A percentile compares a stretch with the other conserved stretches of the same genome.
Conservation (phyloP, 2,329 filamentous ascomycete genomes). For the Aspergillus quadricinctus region DNA sequence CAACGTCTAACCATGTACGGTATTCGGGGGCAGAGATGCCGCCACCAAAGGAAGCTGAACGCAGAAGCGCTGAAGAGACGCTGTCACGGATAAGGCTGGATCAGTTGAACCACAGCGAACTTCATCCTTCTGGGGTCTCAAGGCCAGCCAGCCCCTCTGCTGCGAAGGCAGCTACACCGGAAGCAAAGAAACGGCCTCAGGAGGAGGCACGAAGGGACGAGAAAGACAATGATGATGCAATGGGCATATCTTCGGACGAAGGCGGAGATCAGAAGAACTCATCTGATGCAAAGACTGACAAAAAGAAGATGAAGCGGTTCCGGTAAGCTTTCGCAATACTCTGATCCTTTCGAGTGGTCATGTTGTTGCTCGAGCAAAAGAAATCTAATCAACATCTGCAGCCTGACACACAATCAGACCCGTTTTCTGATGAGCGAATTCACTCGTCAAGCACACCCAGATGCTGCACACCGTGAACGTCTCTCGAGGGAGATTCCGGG, state of each 20-base stretch:
- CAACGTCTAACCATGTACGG: conserved; percentile 9
- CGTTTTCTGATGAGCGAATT: conserved; percentile 97
- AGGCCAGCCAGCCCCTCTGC: conserved; percentile 12
- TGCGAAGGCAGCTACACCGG: conserved; percentile 8
- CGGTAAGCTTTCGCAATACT: conserved; percentile 22
- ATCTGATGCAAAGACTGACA: conserved; percentile 28
- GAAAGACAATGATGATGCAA: conserved; percentile 13
- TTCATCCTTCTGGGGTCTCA: conserved; percentile 13
- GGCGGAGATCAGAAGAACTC: conserved; percentile 27
- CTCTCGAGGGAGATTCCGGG: conserved; percentile 88
- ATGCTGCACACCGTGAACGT: conserved; percentile 83
- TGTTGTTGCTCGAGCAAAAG: not conserved
- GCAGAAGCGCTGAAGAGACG: conserved; percentile 11
- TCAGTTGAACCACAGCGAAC: conserved; percentile 19
- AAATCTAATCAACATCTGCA: conserved; percentile 33
- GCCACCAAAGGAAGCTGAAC: conserved; percentile 11
- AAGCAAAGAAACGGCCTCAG: conserved; percentile 4
- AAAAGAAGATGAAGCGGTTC: conserved; percentile 43
- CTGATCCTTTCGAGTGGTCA: not conserved
- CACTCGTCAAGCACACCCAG: conserved; percentile 87
- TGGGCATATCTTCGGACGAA: conserved; percentile 27
- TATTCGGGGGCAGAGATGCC: conserved; percentile 18
- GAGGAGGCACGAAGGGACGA: conserved; percentile 16
- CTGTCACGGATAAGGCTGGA: conserved; percentile 24
- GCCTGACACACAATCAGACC: conserved; percentile 94